Evolutionary conservation across 2,329 filamentous ascomycete genomes (phyloP).

Genomic region (Trichoderma endophyticum): DNA sequence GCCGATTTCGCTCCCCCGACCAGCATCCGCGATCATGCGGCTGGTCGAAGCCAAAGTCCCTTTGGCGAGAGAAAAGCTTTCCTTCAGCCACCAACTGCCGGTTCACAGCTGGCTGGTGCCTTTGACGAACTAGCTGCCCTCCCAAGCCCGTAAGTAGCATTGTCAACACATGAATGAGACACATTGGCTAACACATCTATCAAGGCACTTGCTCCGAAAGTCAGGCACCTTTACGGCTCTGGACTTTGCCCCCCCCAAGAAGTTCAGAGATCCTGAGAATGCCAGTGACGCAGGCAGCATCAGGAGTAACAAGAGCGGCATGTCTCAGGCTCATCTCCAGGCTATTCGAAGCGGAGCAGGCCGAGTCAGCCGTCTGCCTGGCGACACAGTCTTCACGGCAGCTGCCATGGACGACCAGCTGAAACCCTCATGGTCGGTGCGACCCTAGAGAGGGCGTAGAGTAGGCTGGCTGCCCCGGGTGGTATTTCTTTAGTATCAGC

Average conservation of each 20-base stretch:
- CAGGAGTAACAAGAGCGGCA: constrained; percentile 63
- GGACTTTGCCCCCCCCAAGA: constrained; percentile 76
- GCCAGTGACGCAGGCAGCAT: constrained; percentile 67
- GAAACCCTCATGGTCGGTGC: constrained; percentile 59
- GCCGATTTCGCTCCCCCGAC: constrained; percentile 85
- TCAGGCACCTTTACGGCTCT: constrained; percentile 74
- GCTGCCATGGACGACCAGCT: constrained; percentile 61
- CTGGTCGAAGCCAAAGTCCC: constrained; percentile 65
- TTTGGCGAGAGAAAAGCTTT: constrained; percentile 67
- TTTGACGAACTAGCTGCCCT: constrained; percentile 84
- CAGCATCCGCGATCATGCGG: constrained; percentile 61
- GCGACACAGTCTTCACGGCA: constrained; percentile 74
- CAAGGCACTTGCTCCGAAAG: constrained; percentile 68
- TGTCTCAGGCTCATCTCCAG: constrained; percentile 66
- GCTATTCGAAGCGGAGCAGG: constrained; percentile 81
- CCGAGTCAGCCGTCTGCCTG: constrained; percentile 79
- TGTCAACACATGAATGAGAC: neutral
- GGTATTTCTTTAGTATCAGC: constrained; percentile 17
- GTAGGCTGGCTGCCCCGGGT: neutral
- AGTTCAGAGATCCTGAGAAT: constrained; percentile 61
- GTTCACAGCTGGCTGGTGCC: constrained; percentile 75
- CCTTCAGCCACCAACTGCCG: constrained; percentile 66
- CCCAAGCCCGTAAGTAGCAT: constrained; percentile 78
- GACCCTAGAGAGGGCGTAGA: constrained; percentile 31
- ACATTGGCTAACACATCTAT: constrained; percentile 28